phyloP scores from a whole-genome alignment of 2,329 filamentous ascomycete genomes.

The Neofusicoccum sp. region DNA sequence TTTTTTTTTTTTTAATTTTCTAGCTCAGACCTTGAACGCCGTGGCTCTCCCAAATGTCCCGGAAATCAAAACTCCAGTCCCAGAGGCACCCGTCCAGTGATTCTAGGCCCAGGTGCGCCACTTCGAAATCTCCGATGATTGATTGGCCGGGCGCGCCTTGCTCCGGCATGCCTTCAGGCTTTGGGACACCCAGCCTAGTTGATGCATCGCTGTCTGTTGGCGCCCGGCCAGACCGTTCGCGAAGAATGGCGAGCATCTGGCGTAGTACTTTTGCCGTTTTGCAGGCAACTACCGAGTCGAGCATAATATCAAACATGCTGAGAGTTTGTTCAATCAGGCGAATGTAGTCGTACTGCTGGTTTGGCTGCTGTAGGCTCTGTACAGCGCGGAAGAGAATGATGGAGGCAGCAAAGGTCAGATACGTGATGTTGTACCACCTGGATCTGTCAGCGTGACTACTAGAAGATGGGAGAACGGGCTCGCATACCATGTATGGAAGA shows the following conservation, averaged over 20 bases:
- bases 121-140: not conserved
- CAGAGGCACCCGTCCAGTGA: constrained; percentile 7
- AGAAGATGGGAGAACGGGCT: not conserved
- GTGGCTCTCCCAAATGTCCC: constrained; percentile 13
- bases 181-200: not conserved
- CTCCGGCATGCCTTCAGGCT: not conserved
- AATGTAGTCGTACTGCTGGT: constrained; percentile 23
- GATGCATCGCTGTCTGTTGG: not conserved
- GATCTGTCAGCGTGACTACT: not conserved
- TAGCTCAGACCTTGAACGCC: constrained; percentile 9
- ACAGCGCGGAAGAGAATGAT: constrained; percentile 36
- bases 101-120: constrained; percentile 11
- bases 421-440: constrained; percentile 46
- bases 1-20: not conserved
- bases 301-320: constrained; percentile 43
- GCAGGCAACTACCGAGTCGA: constrained; percentile 41
- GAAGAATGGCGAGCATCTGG: constrained; percentile 15
- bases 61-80: constrained; percentile 17
- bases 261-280: constrained; percentile 33
- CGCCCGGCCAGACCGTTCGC: constrained; percentile 3
- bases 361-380: constrained; percentile 28
- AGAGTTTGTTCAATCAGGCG: constrained; percentile 37
- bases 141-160: not conserved
- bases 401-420: constrained; percentile 41
- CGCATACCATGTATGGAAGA: constrained; percentile 42